These are phyloP conservation scores for Colletotrichum tamarilloi DNA, from an alignment of 2,329 filamentous ascomycete genomes.

Conservation along the genomic window DNA sequence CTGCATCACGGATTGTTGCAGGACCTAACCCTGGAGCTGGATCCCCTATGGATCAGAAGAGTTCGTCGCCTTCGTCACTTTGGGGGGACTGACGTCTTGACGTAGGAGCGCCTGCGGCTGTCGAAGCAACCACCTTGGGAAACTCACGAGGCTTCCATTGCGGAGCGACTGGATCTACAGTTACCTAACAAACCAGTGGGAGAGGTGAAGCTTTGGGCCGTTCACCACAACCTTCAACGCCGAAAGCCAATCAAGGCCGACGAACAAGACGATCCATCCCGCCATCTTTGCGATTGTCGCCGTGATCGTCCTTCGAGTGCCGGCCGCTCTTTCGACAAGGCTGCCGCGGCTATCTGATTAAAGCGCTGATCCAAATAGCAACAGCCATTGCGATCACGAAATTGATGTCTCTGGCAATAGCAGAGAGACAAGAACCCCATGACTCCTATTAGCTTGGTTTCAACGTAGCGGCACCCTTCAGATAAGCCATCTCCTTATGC, in stretches of 20 bases:
- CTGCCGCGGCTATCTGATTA: conserved; percentile 22
- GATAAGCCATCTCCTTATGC: conserved; percentile 28
- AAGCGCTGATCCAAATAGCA: background rate
- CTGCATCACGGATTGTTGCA: conserved; percentile 23
- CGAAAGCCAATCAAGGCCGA: background rate
- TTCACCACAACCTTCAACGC: background rate
- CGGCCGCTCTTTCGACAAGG: conserved; percentile 20
- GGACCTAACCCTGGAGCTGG: conserved; percentile 14
- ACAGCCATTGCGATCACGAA: background rate
- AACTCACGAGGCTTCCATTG: background rate
- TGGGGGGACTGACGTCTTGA: background rate
- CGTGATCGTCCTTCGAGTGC: conserved; percentile 21
- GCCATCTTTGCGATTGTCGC: background rate
- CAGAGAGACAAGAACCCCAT: conserved; percentile 35
- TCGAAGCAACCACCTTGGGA: background rate
- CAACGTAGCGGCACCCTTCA: conserved; percentile 26
- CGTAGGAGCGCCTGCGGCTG: background rate
- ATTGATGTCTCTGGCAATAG: conserved; percentile 28
- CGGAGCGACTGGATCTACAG: background rate
- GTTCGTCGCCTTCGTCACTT: background rate
- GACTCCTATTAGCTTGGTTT: conserved; percentile 33
- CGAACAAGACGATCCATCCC: conserved; percentile 6
- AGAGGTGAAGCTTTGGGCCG: background rate
- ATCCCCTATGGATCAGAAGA: background rate
- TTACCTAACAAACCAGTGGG: background rate